Conservation (phyloP, 805 yeast species). For the Candida khao-thaluensis region DNA sequence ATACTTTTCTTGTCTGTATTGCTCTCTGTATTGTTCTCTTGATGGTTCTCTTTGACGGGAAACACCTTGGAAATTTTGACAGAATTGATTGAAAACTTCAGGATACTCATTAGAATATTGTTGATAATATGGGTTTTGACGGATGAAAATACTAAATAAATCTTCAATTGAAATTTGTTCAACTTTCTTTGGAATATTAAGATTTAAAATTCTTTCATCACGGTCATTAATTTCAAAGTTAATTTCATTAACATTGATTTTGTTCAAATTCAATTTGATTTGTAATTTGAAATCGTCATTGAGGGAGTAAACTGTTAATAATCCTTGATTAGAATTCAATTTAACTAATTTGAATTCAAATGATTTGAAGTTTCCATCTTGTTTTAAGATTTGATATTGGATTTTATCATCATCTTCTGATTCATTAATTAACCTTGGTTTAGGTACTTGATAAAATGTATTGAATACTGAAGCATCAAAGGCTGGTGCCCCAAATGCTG, state of each 20-base stretch:
- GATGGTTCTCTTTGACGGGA: background rate
- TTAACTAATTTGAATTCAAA: slow-evolving; percentile 32
- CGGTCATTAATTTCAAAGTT: slow-evolving; percentile 33
- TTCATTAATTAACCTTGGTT: slow-evolving; percentile 34
- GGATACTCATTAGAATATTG: slow-evolving; percentile 1
- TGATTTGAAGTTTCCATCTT: slow-evolving; percentile 31
- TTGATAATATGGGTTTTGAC: slow-evolving; percentile 1
- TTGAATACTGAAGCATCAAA: background rate
- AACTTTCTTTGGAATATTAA: slow-evolving; percentile 36
- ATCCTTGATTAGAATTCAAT: slow-evolving; percentile 29
- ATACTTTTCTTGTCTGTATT: background rate
- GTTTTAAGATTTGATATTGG: slow-evolving; percentile 38
- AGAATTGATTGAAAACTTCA: slow-evolving; percentile 5
- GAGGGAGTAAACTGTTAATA: slow-evolving; percentile 29
- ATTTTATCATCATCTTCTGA: slow-evolving; percentile 34
- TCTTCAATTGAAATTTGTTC: slow-evolving; percentile 18
- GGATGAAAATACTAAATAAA: slow-evolving; percentile 7
- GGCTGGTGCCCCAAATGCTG: slow-evolving; percentile 4
- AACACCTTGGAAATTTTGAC: slow-evolving; percentile 1
- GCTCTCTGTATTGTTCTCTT: background rate
- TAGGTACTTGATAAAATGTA: slow-evolving; percentile 9
- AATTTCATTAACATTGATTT: slow-evolving; percentile 31
- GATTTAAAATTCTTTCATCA: slow-evolving; percentile 30
- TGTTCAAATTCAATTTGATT: slow-evolving; percentile 28
- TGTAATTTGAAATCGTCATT: slow-evolving; percentile 31